Evolutionary conservation across 805 yeast genomes (phyloP).

Genomic region (Hanseniaspora singularis): DNA sequence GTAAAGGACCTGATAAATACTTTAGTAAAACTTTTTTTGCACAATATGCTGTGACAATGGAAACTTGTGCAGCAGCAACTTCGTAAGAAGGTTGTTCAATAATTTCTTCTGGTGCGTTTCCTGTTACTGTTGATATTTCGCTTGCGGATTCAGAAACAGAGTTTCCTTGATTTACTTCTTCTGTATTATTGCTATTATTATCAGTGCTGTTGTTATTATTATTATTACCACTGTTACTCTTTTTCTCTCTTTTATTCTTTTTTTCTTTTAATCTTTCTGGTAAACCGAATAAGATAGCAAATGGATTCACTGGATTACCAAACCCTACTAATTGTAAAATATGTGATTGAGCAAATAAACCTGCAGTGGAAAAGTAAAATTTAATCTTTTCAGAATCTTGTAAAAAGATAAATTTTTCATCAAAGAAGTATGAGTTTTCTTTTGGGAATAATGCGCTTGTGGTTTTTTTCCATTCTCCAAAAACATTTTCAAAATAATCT

Average conservation of each 20-base stretch:
- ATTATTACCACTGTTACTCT: constrained; percentile 22
- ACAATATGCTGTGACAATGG: constrained; percentile 50
- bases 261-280: constrained; percentile 63
- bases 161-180: constrained; percentile 12
- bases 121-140: constrained; percentile 15
- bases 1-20: constrained; percentile 55
- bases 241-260: constrained; percentile 58
- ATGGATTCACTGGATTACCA: constrained; percentile 64
- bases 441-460: constrained; percentile 32
- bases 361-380: constrained; percentile 67
- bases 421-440: constrained; percentile 51
- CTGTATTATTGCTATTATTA: too few species aligned
- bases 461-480: constrained; percentile 36
- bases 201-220: constrained; percentile 1
- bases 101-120: constrained; percentile 16
- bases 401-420: constrained; percentile 32
- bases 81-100: constrained; percentile 16
- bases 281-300: constrained; percentile 59
- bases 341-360: constrained; percentile 65
- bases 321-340: constrained; percentile 65
- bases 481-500: constrained; percentile 46
- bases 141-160: too few species aligned
- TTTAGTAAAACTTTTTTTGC: constrained; percentile 56
- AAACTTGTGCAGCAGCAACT: constrained; percentile 16
- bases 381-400: constrained; percentile 33